Evolutionary conservation across 2,329 filamentous ascomycete species (phyloP), one percentile per base, ranked within the genome.

Genomic region (Zarea fungicola): DNA sequence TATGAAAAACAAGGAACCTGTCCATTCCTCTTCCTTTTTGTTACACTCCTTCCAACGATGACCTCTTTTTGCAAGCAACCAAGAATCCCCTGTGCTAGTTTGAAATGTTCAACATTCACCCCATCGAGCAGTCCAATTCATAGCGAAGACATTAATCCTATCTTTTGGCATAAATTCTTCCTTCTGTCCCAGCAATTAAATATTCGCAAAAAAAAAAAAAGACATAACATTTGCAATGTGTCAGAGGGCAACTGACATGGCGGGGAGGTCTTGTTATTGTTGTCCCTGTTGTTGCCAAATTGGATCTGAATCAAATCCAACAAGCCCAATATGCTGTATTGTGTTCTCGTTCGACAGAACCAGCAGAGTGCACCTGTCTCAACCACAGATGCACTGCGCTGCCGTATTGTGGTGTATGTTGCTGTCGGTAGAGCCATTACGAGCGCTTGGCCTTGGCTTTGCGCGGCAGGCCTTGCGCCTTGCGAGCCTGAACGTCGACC

Each of bases 401-500:
- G 29, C 9, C 19, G 21, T 7, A 26, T 29, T 26, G 31, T 23
- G 16, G 29, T 26, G 19, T n/a, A n/a, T 19, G 10, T 19, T 5
- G 7, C 23, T 36, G 23, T 11, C 16, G 23, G 23, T 29, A 29
- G 8, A 29, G 14, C 23, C 21, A 10, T 49, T 53, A 53, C 18
- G 43, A 37, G 19, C 41, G 34, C 51, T 56, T 56, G 39, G 41
- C 44, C 54, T 65, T 66, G 19, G 25, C 18, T 64, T 70, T 72
- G 57, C 73, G 74, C 21, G 78, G 75, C 23, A 83, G 62, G 4
- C 80, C 81, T 57, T 66, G 62, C 31, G 64, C 67, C 49, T 56
- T 78, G 60, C 89, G 79, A 53, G 77, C 74, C 59, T 80, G 76
- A 29, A 86, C 68, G 60, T 99, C 93, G n/a, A 90, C 90, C 69